Percentiles rank a stretch among this genome's conserved stretches.
These are phyloP conservation scores for Xylariaceae sp. DNA, from an alignment of 2,329 filamentous ascomycete genomes.

Conservation along the genomic window DNA sequence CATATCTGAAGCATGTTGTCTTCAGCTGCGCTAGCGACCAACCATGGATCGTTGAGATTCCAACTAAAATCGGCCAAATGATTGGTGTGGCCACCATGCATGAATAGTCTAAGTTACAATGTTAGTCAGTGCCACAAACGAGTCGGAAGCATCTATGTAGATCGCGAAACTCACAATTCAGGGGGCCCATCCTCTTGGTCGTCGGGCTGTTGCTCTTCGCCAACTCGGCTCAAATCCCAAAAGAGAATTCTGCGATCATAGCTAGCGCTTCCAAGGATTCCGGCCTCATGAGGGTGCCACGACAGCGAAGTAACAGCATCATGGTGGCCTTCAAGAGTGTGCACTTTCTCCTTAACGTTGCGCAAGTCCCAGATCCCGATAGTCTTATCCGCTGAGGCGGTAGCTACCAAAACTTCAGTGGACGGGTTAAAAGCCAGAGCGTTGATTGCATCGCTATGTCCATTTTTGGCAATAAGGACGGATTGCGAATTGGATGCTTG, in stretches of 20 bases:
- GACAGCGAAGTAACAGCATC: slow-evolving; percentile 87
- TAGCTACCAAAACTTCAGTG: slow-evolving; percentile 84
- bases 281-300: slow-evolving; percentile 89
- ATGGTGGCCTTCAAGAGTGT: slow-evolving; percentile 81
- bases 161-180: slow-evolving; percentile 65
- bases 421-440: slow-evolving; percentile 91
- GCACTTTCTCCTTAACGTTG: slow-evolving; percentile 82
- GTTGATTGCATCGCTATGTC: slow-evolving; percentile 91
- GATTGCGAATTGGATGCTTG: slow-evolving; percentile 59
- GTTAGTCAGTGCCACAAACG: slow-evolving; percentile 12
- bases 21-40: slow-evolving; percentile 90
- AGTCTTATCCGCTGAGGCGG: slow-evolving; percentile 90
- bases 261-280: slow-evolving; percentile 83
- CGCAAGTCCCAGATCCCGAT: slow-evolving; percentile 94
- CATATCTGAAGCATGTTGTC: slow-evolving; percentile 96
- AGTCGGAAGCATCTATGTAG: neutral
- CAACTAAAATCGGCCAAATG: slow-evolving; percentile 95
- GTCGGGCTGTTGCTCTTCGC: slow-evolving; percentile 90
- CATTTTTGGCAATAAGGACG: slow-evolving; percentile 62
- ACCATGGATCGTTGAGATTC: slow-evolving; percentile 96
- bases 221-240: slow-evolving; percentile 89
- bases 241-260: slow-evolving; percentile 93
- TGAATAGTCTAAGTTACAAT: slow-evolving; percentile 68
- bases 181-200: slow-evolving; percentile 93
- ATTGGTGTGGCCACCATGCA: slow-evolving; percentile 98